These are phyloP conservation scores for Cryptococcus sp. DNA, from an alignment of 1,284 basidiomycete genomes.

Conservation along the genomic window DNA sequence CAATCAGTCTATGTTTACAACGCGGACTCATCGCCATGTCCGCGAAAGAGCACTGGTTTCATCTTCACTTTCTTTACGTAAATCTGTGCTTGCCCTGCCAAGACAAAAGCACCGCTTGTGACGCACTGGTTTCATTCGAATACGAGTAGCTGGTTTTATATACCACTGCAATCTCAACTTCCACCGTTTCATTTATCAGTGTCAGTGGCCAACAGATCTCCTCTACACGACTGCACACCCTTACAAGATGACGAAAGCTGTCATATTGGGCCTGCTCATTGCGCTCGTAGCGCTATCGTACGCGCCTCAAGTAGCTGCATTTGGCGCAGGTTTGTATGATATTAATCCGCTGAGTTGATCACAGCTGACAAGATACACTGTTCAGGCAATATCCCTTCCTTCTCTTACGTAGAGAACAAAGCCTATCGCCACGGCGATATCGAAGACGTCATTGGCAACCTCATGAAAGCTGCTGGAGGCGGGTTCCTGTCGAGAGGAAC, in stretches of 20 bases:
- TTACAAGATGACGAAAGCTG: conserved; percentile 33
- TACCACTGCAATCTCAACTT: no score
- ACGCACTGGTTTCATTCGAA: neutral
- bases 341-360: neutral
- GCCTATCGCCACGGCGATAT: conserved; percentile 86
- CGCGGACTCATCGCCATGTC: no score
- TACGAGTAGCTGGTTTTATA: no score
- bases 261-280: conserved; percentile 37
- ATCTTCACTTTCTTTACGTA: neutral
- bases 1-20: conserved; percentile 1
- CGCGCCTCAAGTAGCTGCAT: conserved; percentile 44
- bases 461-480: conserved; percentile 66
- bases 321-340: conserved; percentile 44
- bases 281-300: conserved; percentile 47
- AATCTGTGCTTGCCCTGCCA: neutral
- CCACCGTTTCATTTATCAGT: no score
- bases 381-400: conserved; percentile 51
- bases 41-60: no score
- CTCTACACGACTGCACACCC: neutral
- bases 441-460: conserved; percentile 54
- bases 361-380: neutral
- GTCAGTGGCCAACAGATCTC: neutral
- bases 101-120: neutral
- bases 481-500: conserved; percentile 66
- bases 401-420: conserved; percentile 58